Base-by-base conservation (phyloP, 495 filamentous ascomycete genomes). In the Bathelium albidoporum region DNA sequence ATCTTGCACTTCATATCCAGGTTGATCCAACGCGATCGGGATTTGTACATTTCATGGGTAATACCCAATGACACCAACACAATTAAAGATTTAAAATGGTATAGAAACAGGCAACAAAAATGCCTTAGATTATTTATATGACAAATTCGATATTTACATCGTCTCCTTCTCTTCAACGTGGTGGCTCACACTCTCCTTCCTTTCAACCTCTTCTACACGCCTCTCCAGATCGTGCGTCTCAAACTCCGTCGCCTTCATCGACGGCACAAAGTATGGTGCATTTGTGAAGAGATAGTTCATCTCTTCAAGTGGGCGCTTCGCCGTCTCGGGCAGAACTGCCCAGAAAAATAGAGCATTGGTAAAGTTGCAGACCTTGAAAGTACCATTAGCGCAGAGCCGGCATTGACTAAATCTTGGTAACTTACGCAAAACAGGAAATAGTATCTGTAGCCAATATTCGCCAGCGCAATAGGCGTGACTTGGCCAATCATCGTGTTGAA, bases 401-500 rank as follows among this genome's bases (percentile, higher is more conserved):
- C n/a, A 12, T 34, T 60, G n/a, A 24, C 5, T 20, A 49, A 29
- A 9, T 28, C 49, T 11, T 11, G 26, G 12, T 28, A 12, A 59
- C 62, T 65, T 64, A 85, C 81, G 61, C 65, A 32, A 16, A 86
- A 85, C 16, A 86, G 73, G 43, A 85, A 73, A 70, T 86, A 87
- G 64, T 81, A 83, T 64, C 82, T 81, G 78, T 82, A 87, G n/a
- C 78, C 80, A 41, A 85, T 81, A 43, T 75, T 72, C 31, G 75
- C 74, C 68, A 87, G 80, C 14, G 82, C 85, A 60, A 86, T 84
- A 0, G 82, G 83, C 0, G 79, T 70, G 12, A 87, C 78, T 68
- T 89, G 86, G 0, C 86, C 84, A 61, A 88, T 88, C 79, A 89
- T 82, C 11, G 86, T 88, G 74, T 88, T 89, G 76, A 89, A 88